Base-by-base conservation (phyloP, 345 rosid species). In the Toxicodendron radicans region DNA sequence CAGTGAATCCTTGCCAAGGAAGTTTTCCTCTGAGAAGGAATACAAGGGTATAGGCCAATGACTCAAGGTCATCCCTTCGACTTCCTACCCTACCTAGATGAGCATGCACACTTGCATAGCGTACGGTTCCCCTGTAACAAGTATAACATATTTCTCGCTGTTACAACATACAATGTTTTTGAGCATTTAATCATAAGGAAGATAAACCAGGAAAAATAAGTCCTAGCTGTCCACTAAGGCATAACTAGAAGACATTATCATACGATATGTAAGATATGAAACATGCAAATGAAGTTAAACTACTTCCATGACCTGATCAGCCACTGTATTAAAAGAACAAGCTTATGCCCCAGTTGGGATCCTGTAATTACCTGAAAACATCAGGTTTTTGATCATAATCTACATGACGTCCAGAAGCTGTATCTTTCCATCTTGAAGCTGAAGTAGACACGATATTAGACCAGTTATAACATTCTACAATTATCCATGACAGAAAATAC, bases 91-190 rank as follows among this genome's bases (percentile, higher is more conserved):
- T 85, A 62, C 91, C 91, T 53, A 87, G 75, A 82, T 87, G 91
- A 66, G 89, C 91, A 80, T 87, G 89, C 52, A 83, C 89, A 69
- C 89, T 82, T 38, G 91, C 91, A 75, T 87, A 87, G 41, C 91
- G 89, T 32, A 87, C 86, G 38, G 91, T 87, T 65, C 91, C 91
- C 79, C 91, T 87, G 81, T 17, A 56, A 75, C 48, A 45, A 75
- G 7, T 30, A 68, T 17, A 64, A 73, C 2, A 72, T 11, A 13
- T 7, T 63, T 48, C 33, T 48, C 45, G 4, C 12, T 54, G 21
- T 68, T 24, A 71, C 20, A 35, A 68, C 18, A 72, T 45, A 65
- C 49, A 2, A 27, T 11, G 0, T n/a, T 35, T 30, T 9, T 16
- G n/a, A 2, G 53, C 62, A 70, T 35, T 30, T 43, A 24, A 41